Base-by-base conservation (phyloP, 805 yeast genomes). In the Starmerella stigmatis region DNA sequence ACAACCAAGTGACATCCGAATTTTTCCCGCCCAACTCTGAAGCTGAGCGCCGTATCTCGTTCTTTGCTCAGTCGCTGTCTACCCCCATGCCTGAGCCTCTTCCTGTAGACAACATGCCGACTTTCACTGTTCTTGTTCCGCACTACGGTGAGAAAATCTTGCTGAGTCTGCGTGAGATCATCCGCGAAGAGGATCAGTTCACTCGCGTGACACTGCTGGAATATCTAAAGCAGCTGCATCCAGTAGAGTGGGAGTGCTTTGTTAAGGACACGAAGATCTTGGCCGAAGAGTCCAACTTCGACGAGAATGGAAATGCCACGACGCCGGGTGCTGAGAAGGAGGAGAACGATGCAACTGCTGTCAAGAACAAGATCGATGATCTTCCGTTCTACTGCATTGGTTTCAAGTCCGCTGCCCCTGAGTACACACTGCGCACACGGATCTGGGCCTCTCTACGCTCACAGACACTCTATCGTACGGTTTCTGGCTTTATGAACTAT, bases 71-170 rank as follows among this genome's bases (percentile, higher is more conserved):
- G 69, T 88, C 97, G 10, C 74, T 92, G 67, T 94, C 98, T 43
- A 92, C 98, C 49, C 98, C 98, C 57, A 88, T 92, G 59, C 95
- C 96, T 52, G 98, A 92, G 70, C 97, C 99, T 51, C 73, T 92
- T 62, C 98, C 99, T 35, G 97, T 94, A 57, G 98, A 92, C 68
- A 89, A 89, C 73, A 92, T 92, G 98, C 99, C 99, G 54, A 89
- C 97, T 11, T 92, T 92, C 67, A 88, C 98, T 31, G 97, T 92
- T 19, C 72, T 89, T 66, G 82, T 89, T 56, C 97, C 98, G 60
- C 98, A 89, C 66, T 89, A 89, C 68, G 73, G 92, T 54, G 98
- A 89, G 70, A 89, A 86, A 77, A 89, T 89, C 51, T 72, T 88
- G 57, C 70, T 89, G 41, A 85, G 96, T n/a, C 71, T 92, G 60